phyloP scores from a whole-genome alignment of 2,329 filamentous ascomycete genomes.

The Exophiala oligosperma region DNA sequence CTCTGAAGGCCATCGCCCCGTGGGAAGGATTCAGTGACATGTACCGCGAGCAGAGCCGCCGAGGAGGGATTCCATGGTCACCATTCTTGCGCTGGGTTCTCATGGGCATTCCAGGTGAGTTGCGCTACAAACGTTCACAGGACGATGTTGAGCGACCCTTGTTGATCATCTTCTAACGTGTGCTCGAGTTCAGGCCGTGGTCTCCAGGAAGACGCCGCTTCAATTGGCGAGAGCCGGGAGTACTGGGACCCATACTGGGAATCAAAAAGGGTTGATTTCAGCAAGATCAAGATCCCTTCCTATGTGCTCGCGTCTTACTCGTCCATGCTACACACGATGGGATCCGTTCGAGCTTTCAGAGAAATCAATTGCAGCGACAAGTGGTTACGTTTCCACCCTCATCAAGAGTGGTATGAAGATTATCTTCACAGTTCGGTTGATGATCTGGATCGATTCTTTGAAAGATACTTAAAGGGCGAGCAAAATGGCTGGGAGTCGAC shows the following conservation, averaged over 20 bases:
- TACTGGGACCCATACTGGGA: slow-evolving; percentile 29
- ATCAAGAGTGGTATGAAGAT: slow-evolving; percentile 50
- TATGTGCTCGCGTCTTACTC: slow-evolving; percentile 37
- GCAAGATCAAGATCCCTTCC: slow-evolving; percentile 35
- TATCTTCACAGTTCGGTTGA: slow-evolving; percentile 38
- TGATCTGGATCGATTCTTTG: slow-evolving; percentile 48
- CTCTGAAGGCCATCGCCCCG: slow-evolving; percentile 46
- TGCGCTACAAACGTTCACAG: no score
- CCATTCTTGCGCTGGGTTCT: slow-evolving; percentile 17
- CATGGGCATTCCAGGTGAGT: slow-evolving; percentile 8
- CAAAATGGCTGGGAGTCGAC: slow-evolving; percentile 50
- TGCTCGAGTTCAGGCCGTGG: background rate
- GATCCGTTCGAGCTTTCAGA: slow-evolving; percentile 39
- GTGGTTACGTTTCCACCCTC: slow-evolving; percentile 44
- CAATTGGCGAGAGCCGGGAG: slow-evolving; percentile 7
- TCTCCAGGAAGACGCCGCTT: slow-evolving; percentile 7
- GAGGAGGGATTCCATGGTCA: slow-evolving; percentile 38
- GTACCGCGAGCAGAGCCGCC: slow-evolving; percentile 48
- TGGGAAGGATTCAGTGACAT: slow-evolving; percentile 52
- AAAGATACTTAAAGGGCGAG: slow-evolving; percentile 44
- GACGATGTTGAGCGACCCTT: no score
- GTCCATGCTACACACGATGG: slow-evolving; percentile 35
- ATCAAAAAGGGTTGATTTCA: slow-evolving; percentile 24
- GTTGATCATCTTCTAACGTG: no score
- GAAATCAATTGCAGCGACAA: slow-evolving; percentile 41